phyloP scores from a whole-genome alignment of 768 basidiomycete species.

The Leccinum subtestaceum region DNA sequence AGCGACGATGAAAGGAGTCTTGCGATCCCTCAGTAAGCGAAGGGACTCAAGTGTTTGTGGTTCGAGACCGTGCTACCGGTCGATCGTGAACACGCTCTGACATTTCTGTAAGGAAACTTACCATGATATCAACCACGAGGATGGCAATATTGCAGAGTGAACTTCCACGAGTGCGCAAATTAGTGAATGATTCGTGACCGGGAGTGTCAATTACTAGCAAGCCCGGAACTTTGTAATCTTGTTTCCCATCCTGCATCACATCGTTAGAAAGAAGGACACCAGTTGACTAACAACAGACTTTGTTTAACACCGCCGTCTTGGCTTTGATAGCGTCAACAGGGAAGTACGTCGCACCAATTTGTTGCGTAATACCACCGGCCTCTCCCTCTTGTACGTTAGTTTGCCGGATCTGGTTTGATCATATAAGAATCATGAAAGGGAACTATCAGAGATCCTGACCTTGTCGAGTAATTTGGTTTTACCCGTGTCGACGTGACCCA shows the following conservation, averaged over 20 bases:
- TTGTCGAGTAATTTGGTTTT: constrained; percentile 98
- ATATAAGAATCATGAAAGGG: constrained; percentile 2
- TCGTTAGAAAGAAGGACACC: constrained; percentile 6
- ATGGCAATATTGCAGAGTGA: constrained; percentile 99
- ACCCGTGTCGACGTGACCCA: constrained; percentile 99
- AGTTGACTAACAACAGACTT: constrained; percentile 39
- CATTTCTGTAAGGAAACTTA: constrained; percentile 30
- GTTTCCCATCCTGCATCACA: constrained; percentile 56
- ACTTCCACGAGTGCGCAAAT: constrained; percentile 91
- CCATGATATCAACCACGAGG: constrained; percentile 98
- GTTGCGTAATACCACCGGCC: constrained; percentile 99
- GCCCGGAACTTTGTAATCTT: constrained; percentile 97
- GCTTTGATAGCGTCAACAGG: constrained; percentile 90
- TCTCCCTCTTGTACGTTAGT: constrained; percentile 99
- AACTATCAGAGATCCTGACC: constrained; percentile 41
- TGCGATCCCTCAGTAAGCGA: constrained; percentile 83
- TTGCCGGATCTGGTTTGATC: constrained; percentile 80
- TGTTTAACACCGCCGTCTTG: constrained; percentile 94
- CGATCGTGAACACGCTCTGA: constrained; percentile 4
- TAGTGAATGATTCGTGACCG: constrained; percentile 99
- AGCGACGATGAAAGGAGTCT: constrained; percentile 98
- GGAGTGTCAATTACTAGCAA: constrained; percentile 96
- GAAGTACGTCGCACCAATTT: constrained; percentile 99
- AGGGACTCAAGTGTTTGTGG: constrained; percentile 98
- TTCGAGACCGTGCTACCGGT: constrained; percentile 86